Evolutionary conservation across 2,329 filamentous ascomycete genomes (phyloP).

Genomic region (Mariannaea sp.): DNA sequence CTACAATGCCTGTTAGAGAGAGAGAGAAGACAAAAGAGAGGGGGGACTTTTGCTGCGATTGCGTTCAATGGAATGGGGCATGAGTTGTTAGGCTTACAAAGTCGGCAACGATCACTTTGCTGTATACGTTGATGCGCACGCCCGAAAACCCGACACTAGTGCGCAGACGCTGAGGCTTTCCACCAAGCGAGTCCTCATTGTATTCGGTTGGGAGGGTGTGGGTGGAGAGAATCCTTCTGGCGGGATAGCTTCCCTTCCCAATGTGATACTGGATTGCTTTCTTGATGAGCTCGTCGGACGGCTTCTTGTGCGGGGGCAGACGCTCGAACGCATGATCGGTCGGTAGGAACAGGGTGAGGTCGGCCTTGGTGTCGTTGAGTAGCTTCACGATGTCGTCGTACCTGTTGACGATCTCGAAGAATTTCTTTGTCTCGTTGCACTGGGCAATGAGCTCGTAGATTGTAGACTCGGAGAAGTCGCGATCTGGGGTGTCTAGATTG

Average conservation of each 20-base stretch:
- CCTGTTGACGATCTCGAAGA: conserved; percentile 75
- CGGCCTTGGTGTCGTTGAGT: conserved; percentile 74
- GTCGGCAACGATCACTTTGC: conserved; percentile 70
- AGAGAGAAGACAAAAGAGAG: not conserved
- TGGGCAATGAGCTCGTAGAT: conserved; percentile 80
- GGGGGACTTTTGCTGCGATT: no score
- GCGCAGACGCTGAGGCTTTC: conserved; percentile 72
- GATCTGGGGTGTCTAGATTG: conserved; percentile 20
- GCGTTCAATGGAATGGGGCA: no score
- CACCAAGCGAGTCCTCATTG: conserved; percentile 62
- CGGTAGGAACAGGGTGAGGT: conserved; percentile 83
- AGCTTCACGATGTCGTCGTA: conserved; percentile 72
- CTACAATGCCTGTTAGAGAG: conserved; percentile 42
- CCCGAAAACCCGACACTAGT: conserved; percentile 66
- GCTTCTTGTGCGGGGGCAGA: conserved; percentile 60
- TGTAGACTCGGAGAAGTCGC: conserved; percentile 65
- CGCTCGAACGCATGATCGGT: conserved; percentile 75
- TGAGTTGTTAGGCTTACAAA: no score
- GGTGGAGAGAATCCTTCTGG: conserved; percentile 65
- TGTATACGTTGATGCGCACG: conserved; percentile 77
- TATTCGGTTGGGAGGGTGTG: conserved; percentile 77
- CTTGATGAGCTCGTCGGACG: conserved; percentile 72
- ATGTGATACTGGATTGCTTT: conserved; percentile 77
- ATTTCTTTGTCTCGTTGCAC: conserved; percentile 76
- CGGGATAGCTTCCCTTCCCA: conserved; percentile 68